Evolutionary conservation across 192 early-diverging fungal genomes (phyloP).

Genomic region (Backusella mclennaniae): DNA sequence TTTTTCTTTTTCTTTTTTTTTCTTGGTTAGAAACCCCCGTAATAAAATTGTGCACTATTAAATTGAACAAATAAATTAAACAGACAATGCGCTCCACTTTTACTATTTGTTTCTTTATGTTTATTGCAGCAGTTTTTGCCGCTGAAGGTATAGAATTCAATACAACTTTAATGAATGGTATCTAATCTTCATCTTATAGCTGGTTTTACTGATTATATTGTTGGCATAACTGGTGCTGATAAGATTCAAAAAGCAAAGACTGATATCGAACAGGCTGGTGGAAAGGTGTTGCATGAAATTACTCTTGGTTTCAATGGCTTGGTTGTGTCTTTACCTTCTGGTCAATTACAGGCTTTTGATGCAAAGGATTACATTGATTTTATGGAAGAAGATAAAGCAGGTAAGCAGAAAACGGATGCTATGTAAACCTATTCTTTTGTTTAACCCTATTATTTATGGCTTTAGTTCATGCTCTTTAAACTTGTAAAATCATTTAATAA

Average conservation of each 20-base stretch:
- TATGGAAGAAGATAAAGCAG: conserved; percentile 28
- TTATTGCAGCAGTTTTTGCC: not conserved
- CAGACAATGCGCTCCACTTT: not conserved
- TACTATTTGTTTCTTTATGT: not conserved
- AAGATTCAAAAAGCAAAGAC: conserved; percentile 20
- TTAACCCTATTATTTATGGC: not conserved
- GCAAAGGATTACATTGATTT: conserved; percentile 32
- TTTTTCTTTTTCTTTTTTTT: not conserved
- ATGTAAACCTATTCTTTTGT: conserved; percentile 15
- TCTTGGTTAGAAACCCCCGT: not conserved
- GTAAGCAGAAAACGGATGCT: not conserved
- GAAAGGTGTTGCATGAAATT: conserved; percentile 24
- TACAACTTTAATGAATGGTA: no score
- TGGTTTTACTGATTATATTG: conserved; percentile 19
- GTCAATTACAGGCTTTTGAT: conserved; percentile 17
- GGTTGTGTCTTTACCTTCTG: conserved; percentile 24
- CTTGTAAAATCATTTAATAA: not conserved
- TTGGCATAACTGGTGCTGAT: conserved; percentile 1
- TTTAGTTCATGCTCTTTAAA: not conserved
- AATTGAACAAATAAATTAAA: not conserved
- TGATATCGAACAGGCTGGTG: conserved; percentile 22
- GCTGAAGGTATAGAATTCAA: conserved; percentile 3
- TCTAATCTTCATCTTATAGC: not conserved
- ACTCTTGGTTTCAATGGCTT: conserved; percentile 21
- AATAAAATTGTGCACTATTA: not conserved